A percentile compares a stretch with the other conserved stretches of the same genome.
Conservation (phyloP, 495 filamentous ascomycete genomes). For the Thozetella sp. region DNA sequence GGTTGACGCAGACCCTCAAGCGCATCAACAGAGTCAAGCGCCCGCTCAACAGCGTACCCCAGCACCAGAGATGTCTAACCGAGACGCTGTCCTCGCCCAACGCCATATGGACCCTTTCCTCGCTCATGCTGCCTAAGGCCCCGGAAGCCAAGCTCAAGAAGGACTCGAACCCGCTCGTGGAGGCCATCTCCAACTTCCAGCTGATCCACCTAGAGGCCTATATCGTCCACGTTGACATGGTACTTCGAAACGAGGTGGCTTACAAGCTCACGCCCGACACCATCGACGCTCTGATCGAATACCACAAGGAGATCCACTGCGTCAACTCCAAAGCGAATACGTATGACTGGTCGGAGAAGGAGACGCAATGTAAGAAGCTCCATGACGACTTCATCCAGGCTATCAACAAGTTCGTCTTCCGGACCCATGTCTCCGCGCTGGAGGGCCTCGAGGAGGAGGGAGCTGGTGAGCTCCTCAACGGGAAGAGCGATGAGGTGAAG, state of each 20-base stretch:
- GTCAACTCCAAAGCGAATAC: slow-evolving; percentile 86
- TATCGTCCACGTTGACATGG: slow-evolving; percentile 99
- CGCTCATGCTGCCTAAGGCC: slow-evolving; percentile 89
- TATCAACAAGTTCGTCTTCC: slow-evolving; percentile 96
- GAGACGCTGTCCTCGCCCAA: slow-evolving; percentile 90
- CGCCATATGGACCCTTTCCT: slow-evolving; percentile 95
- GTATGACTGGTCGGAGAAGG: slow-evolving; percentile 97
- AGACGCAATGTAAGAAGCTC: slow-evolving; percentile 92
- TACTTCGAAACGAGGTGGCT: slow-evolving; percentile 94
- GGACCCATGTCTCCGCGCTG: slow-evolving; percentile 84
- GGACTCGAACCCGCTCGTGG: slow-evolving; percentile 85
- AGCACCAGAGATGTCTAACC: slow-evolving; percentile 95
- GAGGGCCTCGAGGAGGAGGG: slow-evolving; percentile 98
- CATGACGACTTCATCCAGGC: slow-evolving; percentile 98
- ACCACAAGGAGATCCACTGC: slow-evolving; percentile 96
- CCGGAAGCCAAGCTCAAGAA: slow-evolving; percentile 85
- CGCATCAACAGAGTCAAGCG: slow-evolving; percentile 97
- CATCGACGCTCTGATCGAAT: slow-evolving; percentile 92
- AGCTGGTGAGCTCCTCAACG: slow-evolving; percentile 88
- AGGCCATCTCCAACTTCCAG: slow-evolving; percentile 92
- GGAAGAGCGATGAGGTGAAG: slow-evolving; percentile 94
- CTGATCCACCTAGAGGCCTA: slow-evolving; percentile 96
- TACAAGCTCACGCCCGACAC: slow-evolving; percentile 98
- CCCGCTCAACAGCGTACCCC: slow-evolving; percentile 94
- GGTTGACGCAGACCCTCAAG: slow-evolving; percentile 96